Base-by-base conservation (phyloP, 768 basidiomycete species). In the Harrya chromipes region DNA sequence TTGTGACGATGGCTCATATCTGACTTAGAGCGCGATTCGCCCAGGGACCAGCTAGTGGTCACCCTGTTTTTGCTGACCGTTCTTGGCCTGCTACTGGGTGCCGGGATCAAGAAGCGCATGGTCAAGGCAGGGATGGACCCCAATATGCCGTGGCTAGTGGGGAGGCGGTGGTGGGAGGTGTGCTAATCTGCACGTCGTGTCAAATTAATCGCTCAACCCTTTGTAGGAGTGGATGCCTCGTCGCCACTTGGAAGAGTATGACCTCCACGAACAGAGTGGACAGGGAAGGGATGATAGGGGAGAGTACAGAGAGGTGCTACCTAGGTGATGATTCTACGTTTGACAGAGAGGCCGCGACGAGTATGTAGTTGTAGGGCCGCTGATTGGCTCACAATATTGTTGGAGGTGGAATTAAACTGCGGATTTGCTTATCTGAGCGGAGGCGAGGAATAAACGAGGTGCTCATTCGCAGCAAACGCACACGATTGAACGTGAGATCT, bases 31-130 rank as follows among this genome's bases (percentile, higher is more conserved):
- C 82, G 94, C 53, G 93, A 95, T 74, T 94, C 90, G 17, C 94
- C 94, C n/a, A 73, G 93, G 66, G 94, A 97, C 71, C 93, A 95
- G 64, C 76, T 94, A 24, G 87, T 95, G 27, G 94, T 95, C 40
- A 93, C 92, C 16, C 74, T 94, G 44, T 97, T 95, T 73, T 74
- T 95, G 24, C 71, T 97, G 55, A 88, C 84, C 26, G 85, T 97
- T 23, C 85, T 94, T 58, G 91, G 90, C 19, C 78, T 95, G 49
- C 72, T 95, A 37, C 74, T 95, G 21, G 85, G 82, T 43, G 90
- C 91, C 29, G 90, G 90, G 13, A 81, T 95, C 62, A 90, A 87
- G 72, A 83, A 75, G 58, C 80, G 87, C 53, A 87, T 93, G 81
- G 63, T 84, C 50, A 89, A 85, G 65, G 88, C 87, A 40, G 89